A percentile compares a stretch with the other conserved stretches of the same genome.
Evolutionary conservation across 371 early-diverging fungal genomes (phyloP).

Genomic region (Mucor plumbeus): DNA sequence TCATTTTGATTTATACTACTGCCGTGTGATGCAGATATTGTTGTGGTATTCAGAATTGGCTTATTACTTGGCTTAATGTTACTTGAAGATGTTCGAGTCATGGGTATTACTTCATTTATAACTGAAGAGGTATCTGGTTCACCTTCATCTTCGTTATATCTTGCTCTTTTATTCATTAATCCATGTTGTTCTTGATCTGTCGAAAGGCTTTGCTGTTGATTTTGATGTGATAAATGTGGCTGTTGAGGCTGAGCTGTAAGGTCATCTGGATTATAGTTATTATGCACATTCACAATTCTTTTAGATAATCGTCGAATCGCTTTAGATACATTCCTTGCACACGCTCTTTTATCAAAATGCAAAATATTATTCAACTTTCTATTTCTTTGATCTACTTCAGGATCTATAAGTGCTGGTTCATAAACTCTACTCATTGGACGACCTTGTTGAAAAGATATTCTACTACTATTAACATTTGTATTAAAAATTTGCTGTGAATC

Average conservation of each 20-base stretch:
- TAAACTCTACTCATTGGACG: conserved; percentile 19
- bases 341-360: conserved; percentile 9
- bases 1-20: conserved; percentile 15
- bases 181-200: conserved; percentile 2
- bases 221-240: neutral
- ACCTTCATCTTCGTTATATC: conserved; percentile 3
- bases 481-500: conserved; percentile 8
- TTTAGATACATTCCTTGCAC: conserved; percentile 17
- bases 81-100: conserved; percentile 23
- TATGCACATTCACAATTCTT: conserved; percentile 41
- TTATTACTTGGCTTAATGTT: neutral
- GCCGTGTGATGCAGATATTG: neutral
- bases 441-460: conserved; percentile 14
- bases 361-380: conserved; percentile 15
- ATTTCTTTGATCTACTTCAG: conserved; percentile 25
- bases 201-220: neutral
- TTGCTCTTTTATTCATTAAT: neutral
- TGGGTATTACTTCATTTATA: conserved; percentile 33
- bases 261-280: conserved; percentile 16
- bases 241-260: neutral
- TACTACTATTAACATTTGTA: neutral
- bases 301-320: conserved; percentile 34
- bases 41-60: neutral
- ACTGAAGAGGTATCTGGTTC: conserved; percentile 16
- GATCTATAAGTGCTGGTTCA: conserved; percentile 31